Evolutionary conservation across 257 asterid species (phyloP).

Genomic region (Nicotiana knightiana): DNA sequence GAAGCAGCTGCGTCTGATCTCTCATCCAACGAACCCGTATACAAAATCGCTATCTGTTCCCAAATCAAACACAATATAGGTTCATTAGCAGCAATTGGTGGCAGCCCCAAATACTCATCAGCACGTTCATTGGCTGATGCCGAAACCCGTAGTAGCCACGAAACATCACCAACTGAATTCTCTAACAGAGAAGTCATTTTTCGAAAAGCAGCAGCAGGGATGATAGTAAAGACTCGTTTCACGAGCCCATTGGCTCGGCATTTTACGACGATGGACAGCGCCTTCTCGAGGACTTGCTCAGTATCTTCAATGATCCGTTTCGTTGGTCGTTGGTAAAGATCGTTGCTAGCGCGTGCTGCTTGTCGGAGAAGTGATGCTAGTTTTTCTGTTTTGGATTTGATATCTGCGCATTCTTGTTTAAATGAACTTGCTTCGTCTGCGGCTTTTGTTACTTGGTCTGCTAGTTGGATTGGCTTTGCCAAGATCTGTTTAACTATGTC

Average conservation of each 20-base stretch:
- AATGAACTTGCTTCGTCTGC: constrained; percentile 55
- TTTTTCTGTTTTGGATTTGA: constrained; percentile 57
- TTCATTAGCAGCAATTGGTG: constrained; percentile 75
- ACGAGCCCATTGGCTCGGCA: constrained; percentile 60
- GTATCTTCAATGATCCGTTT: constrained; percentile 73
- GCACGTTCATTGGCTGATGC: constrained; percentile 54
- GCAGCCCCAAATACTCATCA: constrained; percentile 59
- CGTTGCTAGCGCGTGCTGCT: constrained; percentile 75
- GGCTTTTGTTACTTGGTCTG: constrained; percentile 50
- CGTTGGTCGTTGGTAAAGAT: constrained; percentile 63
- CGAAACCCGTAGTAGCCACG: constrained; percentile 75
- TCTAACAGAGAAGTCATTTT: constrained; percentile 52
- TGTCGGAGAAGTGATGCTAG: constrained; percentile 59
- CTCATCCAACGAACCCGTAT: constrained; percentile 43
- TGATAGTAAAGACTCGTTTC: constrained; percentile 69
- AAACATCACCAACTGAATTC: constrained; percentile 68
- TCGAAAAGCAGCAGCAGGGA: constrained; percentile 68
- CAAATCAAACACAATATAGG: constrained; percentile 67
- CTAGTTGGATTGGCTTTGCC: constrained; percentile 55
- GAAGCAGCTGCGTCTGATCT: constrained; percentile 64
- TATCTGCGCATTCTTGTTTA: constrained; percentile 60
- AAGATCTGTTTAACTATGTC: constrained; percentile 61
- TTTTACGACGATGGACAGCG: constrained; percentile 43
- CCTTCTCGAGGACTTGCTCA: constrained; percentile 52
- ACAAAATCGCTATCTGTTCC: constrained; percentile 70